Conservation (phyloP, 192 early-diverging fungal genomes). For the Dissophora ornata region DNA sequence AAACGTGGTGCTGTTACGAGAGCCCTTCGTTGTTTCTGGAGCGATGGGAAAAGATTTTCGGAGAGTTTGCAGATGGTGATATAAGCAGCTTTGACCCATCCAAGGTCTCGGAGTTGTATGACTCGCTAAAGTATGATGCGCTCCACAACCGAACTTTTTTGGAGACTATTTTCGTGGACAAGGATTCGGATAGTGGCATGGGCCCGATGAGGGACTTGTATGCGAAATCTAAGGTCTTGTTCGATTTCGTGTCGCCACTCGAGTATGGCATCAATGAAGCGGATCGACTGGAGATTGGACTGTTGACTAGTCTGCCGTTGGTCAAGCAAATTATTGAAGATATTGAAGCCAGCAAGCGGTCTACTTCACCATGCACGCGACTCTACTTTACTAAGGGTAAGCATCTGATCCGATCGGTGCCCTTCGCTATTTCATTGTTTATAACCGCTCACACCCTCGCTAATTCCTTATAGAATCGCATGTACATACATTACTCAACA, state of each 20-base stretch:
- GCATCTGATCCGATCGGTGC: background rate
- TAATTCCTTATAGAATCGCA: constrained; percentile 73
- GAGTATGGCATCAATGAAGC: constrained; percentile 90
- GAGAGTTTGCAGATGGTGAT: constrained; percentile 77
- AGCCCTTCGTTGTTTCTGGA: constrained; percentile 88
- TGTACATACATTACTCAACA: constrained; percentile 91
- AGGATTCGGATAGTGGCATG: constrained; percentile 20
- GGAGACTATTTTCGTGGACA: constrained; percentile 75
- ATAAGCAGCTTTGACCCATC: constrained; percentile 75
- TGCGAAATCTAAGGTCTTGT: constrained; percentile 83
- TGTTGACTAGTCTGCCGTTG: constrained; percentile 79
- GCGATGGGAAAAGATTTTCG: constrained; percentile 96
- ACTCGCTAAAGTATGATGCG: constrained; percentile 97
- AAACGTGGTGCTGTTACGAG: constrained; percentile 92
- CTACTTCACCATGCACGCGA: constrained; percentile 70
- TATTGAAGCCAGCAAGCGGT: constrained; percentile 66
- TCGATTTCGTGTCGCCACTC: constrained; percentile 92
- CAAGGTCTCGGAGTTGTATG: constrained; percentile 93
- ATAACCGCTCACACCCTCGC: background rate
- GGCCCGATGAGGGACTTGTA: constrained; percentile 73
- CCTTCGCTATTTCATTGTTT: too few species aligned
- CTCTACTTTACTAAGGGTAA: constrained; percentile 95
- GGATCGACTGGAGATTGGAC: constrained; percentile 90
- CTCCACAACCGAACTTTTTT: constrained; percentile 92
- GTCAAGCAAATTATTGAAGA: constrained; percentile 84